These are phyloP conservation scores for Cichorium intybus DNA, from an alignment of 140 eudicot genomes.

Conservation along the genomic window DNA sequence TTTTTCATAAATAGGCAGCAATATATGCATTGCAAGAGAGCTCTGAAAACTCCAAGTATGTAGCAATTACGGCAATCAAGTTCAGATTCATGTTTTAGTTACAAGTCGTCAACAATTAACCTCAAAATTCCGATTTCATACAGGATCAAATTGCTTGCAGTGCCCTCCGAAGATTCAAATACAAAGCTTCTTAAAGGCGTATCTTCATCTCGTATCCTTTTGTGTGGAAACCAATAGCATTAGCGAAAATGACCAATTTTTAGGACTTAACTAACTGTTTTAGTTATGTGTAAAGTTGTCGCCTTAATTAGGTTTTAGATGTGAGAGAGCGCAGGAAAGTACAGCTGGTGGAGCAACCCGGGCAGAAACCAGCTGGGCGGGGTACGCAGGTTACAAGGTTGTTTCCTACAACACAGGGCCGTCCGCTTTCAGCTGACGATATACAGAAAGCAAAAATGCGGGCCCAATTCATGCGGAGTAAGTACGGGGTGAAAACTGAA, in stretches of 20 bases:
- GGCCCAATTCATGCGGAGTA: constrained; percentile 78
- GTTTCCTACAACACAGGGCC: constrained; percentile 54
- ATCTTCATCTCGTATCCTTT: constrained; percentile 81
- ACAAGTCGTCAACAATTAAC: not conserved
- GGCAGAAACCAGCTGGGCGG: constrained; percentile 66
- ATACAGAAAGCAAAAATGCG: constrained; percentile 95
- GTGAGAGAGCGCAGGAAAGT: constrained; percentile 82
- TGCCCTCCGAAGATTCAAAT: constrained; percentile 73
- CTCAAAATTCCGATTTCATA: constrained; percentile 7
- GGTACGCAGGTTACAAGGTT: constrained; percentile 54
- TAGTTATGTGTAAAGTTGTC: constrained; percentile 1
- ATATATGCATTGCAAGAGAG: constrained; percentile 37
- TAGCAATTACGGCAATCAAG: not conserved
- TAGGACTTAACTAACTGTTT: not conserved
- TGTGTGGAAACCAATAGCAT: not conserved
- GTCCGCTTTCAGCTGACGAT: constrained; percentile 99
- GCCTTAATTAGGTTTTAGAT: constrained; percentile 66
- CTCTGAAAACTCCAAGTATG: constrained; percentile 53
- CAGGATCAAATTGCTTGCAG: constrained; percentile 77
- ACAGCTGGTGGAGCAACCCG: constrained; percentile 90
- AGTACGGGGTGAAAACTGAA: constrained; percentile 57
- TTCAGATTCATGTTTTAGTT: not conserved
- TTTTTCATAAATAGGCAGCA: constrained; percentile 39
- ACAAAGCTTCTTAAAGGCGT: constrained; percentile 61
- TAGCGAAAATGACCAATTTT: not conserved